phyloP scores from a whole-genome alignment of 2,329 filamentous ascomycete species.

The Aspergillus uvarum region DNA sequence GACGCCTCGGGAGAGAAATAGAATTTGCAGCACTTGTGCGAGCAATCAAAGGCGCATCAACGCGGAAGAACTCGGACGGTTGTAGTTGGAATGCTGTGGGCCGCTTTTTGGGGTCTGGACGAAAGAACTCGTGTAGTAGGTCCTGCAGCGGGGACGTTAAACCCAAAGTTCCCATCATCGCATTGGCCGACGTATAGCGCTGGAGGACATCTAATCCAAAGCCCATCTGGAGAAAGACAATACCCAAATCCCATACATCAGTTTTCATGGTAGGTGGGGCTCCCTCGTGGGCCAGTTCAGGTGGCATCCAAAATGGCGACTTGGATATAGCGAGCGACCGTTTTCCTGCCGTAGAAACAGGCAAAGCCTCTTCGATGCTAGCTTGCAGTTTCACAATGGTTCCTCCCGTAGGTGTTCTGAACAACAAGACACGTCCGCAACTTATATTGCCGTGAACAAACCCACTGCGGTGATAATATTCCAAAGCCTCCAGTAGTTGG shows the following conservation, averaged over 20 bases:
- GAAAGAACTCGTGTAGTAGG: constrained; percentile 80
- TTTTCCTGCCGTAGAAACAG: constrained; percentile 46
- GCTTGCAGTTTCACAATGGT: constrained; percentile 60
- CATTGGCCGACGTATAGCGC: constrained; percentile 75
- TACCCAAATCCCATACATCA: constrained; percentile 92
- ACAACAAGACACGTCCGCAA: constrained; percentile 74
- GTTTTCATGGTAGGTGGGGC: constrained; percentile 66
- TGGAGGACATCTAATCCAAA: constrained; percentile 77
- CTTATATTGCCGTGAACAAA: constrained; percentile 83
- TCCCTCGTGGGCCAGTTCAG: constrained; percentile 67
- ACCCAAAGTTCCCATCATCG: constrained; percentile 67
- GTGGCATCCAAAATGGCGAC: constrained; percentile 79
- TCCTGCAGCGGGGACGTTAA: constrained; percentile 76
- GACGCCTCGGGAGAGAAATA: constrained; percentile 49
- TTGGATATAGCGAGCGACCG: constrained; percentile 57
- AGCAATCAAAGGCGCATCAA: constrained; percentile 39
- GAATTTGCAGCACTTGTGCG: constrained; percentile 45
- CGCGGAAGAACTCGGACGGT: constrained; percentile 51
- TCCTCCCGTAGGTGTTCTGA: constrained; percentile 66
- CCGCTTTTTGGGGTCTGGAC: constrained; percentile 76
- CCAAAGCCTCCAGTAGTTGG: constrained; percentile 83
- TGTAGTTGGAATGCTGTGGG: constrained; percentile 75
- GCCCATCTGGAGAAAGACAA: constrained; percentile 90
- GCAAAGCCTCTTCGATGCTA: constrained; percentile 52
- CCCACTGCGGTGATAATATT: constrained; percentile 81